A percentile compares a stretch with the other conserved stretches of the same genome.
These are phyloP conservation scores for Cucumis variabilis DNA, from an alignment of 331 rosid genomes.

Conservation along the genomic window DNA sequence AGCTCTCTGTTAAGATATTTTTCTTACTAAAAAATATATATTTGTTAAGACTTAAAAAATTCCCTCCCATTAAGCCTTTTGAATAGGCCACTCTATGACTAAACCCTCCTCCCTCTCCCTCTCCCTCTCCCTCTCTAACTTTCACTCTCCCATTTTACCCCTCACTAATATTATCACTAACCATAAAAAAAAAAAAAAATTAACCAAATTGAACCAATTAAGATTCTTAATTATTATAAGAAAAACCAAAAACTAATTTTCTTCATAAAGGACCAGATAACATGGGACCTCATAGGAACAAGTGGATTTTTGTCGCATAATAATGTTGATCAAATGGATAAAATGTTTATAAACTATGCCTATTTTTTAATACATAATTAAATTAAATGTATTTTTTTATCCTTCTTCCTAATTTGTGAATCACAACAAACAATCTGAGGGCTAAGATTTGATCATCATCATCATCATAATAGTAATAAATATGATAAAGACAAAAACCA, in stretches of 20 bases:
- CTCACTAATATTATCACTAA: not conserved
- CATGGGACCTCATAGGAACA: slow-evolving; percentile 16
- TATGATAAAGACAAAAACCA: slow-evolving; percentile 30
- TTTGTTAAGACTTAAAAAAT: not conserved
- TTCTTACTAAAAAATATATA: not conserved
- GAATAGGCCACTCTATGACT: slow-evolving; percentile 26
- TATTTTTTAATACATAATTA: slow-evolving; percentile 36
- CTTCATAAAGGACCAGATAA: not conserved
- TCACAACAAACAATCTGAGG: slow-evolving; percentile 47
- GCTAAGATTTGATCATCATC: slow-evolving; percentile 24
- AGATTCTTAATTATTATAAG: not conserved
- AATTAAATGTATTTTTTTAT: not conserved
- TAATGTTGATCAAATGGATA: slow-evolving; percentile 29
- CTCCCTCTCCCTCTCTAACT: not conserved
- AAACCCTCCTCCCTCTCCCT: too few species aligned
- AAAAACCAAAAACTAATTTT: not conserved
- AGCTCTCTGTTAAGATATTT: not conserved
- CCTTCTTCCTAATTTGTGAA: slow-evolving; percentile 27
- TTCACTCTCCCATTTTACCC: not conserved
- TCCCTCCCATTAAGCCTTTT: slow-evolving; percentile 29
- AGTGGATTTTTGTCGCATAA: slow-evolving; percentile 29
- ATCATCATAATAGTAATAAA: not conserved
- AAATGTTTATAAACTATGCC: slow-evolving; percentile 10
- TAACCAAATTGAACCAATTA: not conserved
- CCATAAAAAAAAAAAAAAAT: not conserved